These are phyloP conservation scores for Cyclocybe aegerita DNA, from an alignment of 768 basidiomycete genomes.

Conservation along the genomic window DNA sequence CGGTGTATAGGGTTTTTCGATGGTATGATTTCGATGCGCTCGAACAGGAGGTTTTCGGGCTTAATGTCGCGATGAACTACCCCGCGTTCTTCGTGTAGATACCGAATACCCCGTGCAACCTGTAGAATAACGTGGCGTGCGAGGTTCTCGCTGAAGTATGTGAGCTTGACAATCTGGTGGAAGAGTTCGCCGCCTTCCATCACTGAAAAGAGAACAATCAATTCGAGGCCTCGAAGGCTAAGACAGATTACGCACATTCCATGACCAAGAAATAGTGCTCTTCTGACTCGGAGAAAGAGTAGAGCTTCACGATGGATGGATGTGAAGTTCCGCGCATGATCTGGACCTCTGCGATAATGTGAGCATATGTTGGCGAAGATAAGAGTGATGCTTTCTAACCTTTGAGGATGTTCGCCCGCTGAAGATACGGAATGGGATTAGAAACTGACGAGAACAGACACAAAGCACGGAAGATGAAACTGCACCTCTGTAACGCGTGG, in stretches of 20 bases:
- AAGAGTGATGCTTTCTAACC: slow-evolving; percentile 39
- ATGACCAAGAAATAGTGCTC: slow-evolving; percentile 95
- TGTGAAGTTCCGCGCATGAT: slow-evolving; percentile 97
- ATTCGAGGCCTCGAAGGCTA: slow-evolving; percentile 1
- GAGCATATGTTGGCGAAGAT: neutral
- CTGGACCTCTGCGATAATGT: slow-evolving; percentile 76
- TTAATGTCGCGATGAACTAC: slow-evolving; percentile 99
- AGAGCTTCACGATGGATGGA: slow-evolving; percentile 88
- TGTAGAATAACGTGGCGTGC: slow-evolving; percentile 96
- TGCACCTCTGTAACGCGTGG: slow-evolving; percentile 97
- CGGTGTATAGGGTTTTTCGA: slow-evolving; percentile 73
- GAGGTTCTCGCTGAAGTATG: slow-evolving; percentile 98
- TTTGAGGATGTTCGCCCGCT: slow-evolving; percentile 99
- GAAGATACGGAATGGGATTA: slow-evolving; percentile 28
- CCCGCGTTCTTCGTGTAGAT: slow-evolving; percentile 96
- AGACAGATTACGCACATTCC: slow-evolving; percentile 63
- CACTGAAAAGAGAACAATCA: slow-evolving; percentile 45
- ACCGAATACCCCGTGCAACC: slow-evolving; percentile 90
- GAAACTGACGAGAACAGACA: slow-evolving; percentile 15
- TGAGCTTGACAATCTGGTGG: slow-evolving; percentile 98
- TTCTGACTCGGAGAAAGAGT: slow-evolving; percentile 87
- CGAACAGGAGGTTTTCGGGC: slow-evolving; percentile 95
- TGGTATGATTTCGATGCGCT: slow-evolving; percentile 87
- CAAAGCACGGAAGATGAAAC: slow-evolving; percentile 19
- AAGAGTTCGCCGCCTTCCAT: slow-evolving; percentile 99